Percentiles rank a stretch among this genome's conserved stretches.
Evolutionary conservation across 768 basidiomycete species (phyloP).

Genomic region (Trametes maxima): DNA sequence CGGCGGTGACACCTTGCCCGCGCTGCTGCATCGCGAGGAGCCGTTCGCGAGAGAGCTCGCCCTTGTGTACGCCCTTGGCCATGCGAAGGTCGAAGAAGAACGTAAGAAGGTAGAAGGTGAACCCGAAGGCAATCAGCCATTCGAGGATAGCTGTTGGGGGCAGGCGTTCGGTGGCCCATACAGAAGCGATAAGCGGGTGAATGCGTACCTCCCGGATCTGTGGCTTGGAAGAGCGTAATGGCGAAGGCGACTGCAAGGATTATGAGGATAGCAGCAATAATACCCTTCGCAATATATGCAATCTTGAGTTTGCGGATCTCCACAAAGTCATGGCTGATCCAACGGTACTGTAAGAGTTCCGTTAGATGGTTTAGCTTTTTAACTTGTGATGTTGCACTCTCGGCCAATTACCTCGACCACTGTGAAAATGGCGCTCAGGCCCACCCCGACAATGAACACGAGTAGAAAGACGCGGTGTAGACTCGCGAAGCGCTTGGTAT

Average conservation of each 20-base stretch:
- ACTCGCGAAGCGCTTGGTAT: slow-evolving; percentile 55
- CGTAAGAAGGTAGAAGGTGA: slow-evolving; percentile 71
- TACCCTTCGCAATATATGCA: slow-evolving; percentile 64
- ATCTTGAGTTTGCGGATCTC: slow-evolving; percentile 46
- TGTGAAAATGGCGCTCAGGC: slow-evolving; percentile 73
- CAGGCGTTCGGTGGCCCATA: background rate
- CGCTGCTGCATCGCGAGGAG: slow-evolving; percentile 30
- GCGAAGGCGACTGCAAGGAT: slow-evolving; percentile 65
- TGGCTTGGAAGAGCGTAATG: slow-evolving; percentile 46
- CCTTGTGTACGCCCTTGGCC: slow-evolving; percentile 53
- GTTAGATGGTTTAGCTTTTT: background rate
- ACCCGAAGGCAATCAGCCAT: slow-evolving; percentile 74
- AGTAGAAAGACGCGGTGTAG: slow-evolving; percentile 65
- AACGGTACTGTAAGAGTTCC: slow-evolving; percentile 51
- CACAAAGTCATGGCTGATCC: slow-evolving; percentile 60
- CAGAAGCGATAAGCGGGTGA: too few relatives aligned
- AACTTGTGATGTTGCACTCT: background rate
- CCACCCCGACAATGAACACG: slow-evolving; percentile 74
- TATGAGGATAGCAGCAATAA: slow-evolving; percentile 61
- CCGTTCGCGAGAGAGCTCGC: slow-evolving; percentile 43
- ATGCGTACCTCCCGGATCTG: slow-evolving; percentile 52
- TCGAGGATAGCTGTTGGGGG: slow-evolving; percentile 58
- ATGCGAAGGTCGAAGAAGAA: slow-evolving; percentile 73
- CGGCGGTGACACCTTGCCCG: slow-evolving; percentile 16
- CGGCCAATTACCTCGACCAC: slow-evolving; percentile 47